Conservation (phyloP, 2,329 filamentous ascomycete genomes). For the Endothia cerciana region DNA sequence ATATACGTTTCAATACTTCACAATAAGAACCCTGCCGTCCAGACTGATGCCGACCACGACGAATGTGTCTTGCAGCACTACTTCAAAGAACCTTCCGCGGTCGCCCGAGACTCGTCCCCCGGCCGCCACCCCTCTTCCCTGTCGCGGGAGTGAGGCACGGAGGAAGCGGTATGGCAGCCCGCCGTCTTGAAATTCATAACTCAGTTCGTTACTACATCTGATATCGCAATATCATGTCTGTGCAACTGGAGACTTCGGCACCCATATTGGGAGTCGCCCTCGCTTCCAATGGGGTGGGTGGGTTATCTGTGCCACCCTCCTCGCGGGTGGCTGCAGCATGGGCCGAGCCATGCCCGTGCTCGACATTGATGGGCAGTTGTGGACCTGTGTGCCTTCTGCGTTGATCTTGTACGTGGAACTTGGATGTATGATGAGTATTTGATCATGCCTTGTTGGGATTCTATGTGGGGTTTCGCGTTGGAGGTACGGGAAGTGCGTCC, state of each 20-base stretch:
- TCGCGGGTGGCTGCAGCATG: conserved; percentile 8
- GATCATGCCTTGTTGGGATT: neutral
- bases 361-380: neutral
- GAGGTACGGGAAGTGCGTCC: neutral
- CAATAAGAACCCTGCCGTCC: neutral
- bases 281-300: conserved; percentile 6
- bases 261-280: neutral
- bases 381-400: neutral
- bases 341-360: neutral
- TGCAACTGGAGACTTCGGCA: too few species aligned
- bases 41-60: neutral
- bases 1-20: too few species aligned
- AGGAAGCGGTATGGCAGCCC: neutral
- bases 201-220: neutral
- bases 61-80: neutral
- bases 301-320: neutral
- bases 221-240: neutral
- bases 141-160: neutral
- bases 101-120: neutral
- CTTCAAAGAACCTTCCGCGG: neutral
- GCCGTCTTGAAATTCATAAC: neutral
- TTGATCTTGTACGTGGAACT: neutral
- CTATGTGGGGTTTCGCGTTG: neutral
- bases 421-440: neutral
- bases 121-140: neutral